Conservation (phyloP, 768 basidiomycete genomes). For the Tricholoma furcatifolium region DNA sequence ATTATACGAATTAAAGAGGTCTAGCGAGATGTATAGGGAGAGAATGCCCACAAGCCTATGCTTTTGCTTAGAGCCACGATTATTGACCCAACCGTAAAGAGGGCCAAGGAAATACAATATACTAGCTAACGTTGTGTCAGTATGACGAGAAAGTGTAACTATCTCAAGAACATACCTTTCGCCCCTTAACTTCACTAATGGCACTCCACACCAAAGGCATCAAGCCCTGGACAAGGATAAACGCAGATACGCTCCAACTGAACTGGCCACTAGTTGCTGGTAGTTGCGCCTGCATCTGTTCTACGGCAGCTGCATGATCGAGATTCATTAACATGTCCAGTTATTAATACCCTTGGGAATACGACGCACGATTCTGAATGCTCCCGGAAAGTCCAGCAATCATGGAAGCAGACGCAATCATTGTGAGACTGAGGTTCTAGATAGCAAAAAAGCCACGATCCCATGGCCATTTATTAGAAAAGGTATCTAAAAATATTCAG, state of each 20-base stretch:
- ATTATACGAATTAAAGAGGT: neutral
- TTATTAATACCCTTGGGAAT: neutral
- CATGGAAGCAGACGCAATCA: slow-evolving; percentile 53
- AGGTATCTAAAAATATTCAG: neutral
- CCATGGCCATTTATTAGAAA: neutral
- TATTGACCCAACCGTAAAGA: slow-evolving; percentile 56
- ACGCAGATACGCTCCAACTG: slow-evolving; percentile 67
- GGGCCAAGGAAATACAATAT: slow-evolving; percentile 48
- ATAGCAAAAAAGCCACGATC: neutral
- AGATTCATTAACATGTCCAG: neutral
- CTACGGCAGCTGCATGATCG: slow-evolving; percentile 52
- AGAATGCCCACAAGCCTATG: slow-evolving; percentile 42
- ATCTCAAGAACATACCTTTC: slow-evolving; percentile 47
- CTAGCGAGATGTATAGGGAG: neutral
- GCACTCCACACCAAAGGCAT: slow-evolving; percentile 69
- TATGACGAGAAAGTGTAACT: neutral
- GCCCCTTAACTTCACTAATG: slow-evolving; percentile 72
- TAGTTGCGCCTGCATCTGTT: slow-evolving; percentile 58
- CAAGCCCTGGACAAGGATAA: slow-evolving; percentile 69
- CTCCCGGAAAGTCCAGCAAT: slow-evolving; percentile 57
- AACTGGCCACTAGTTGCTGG: slow-evolving; percentile 61
- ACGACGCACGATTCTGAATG: slow-evolving; percentile 61
- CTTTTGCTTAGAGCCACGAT: slow-evolving; percentile 54
- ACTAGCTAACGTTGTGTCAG: slow-evolving; percentile 38
- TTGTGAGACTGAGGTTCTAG: slow-evolving; percentile 43